These are phyloP conservation scores for Ustilago xerochloae DNA, from an alignment of 1,284 basidiomycete genomes.

Conservation along the genomic window DNA sequence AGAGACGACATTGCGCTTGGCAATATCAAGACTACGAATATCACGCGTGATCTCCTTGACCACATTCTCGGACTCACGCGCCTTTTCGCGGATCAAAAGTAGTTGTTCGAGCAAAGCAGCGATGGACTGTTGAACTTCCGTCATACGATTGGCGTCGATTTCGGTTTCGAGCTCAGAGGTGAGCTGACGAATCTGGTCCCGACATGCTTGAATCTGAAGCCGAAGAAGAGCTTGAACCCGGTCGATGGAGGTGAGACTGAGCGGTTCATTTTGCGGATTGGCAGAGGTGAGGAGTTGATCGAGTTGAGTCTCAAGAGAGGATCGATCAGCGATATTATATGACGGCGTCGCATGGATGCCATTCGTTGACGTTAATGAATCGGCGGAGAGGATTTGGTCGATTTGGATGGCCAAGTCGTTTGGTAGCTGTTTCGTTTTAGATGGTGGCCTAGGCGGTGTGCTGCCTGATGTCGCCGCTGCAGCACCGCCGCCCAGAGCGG, in stretches of 20 bases:
- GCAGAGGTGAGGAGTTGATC: conserved; percentile 28
- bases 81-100: conserved; percentile 89
- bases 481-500: conserved; percentile 6
- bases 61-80: conserved; percentile 81
- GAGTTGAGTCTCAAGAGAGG: conserved; percentile 33
- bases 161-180: conserved; percentile 36
- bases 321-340: conserved; percentile 22
- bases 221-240: conserved; percentile 38
- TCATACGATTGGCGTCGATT: conserved; percentile 47
- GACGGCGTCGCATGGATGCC: background rate
- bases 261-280: conserved; percentile 12
- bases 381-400: conserved; percentile 21
- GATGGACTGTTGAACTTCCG: conserved; percentile 36
- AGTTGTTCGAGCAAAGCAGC: conserved; percentile 82
- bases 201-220: conserved; percentile 26
- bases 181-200: conserved; percentile 24
- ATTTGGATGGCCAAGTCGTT: conserved; percentile 37
- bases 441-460: conserved; percentile 10
- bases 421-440: conserved; percentile 22
- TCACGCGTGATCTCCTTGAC: conserved; percentile 95
- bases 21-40: conserved; percentile 91
- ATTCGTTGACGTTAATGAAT: conserved; percentile 10
- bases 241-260: conserved; percentile 34
- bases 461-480: background rate
- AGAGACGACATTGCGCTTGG: conserved; percentile 83